A percentile compares a stretch with the other conserved stretches of the same genome.
These are phyloP conservation scores for Podosphaera xanthii DNA, from an alignment of 2,329 filamentous ascomycete genomes.

Conservation along the genomic window DNA sequence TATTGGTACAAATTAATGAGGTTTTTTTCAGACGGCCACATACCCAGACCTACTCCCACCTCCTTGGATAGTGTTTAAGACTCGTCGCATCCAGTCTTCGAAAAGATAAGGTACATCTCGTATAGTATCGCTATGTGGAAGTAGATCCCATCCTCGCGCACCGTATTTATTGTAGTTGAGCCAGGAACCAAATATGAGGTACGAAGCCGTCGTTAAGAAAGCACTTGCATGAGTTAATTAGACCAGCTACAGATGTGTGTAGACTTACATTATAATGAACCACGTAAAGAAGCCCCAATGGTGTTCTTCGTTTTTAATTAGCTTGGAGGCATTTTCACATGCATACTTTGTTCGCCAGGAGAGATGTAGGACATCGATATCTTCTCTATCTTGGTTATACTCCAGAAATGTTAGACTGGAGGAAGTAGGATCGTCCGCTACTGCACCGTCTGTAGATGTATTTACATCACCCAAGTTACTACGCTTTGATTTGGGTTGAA, in stretches of 20 bases:
- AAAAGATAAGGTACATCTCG: slow-evolving; percentile 80
- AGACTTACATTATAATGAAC: slow-evolving; percentile 72
- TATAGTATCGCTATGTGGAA: slow-evolving; percentile 81
- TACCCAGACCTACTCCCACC: slow-evolving; percentile 74
- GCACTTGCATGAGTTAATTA: slow-evolving; percentile 27
- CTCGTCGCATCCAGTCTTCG: slow-evolving; percentile 64
- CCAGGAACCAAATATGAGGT: slow-evolving; percentile 96
- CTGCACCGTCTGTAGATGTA: slow-evolving; percentile 16
- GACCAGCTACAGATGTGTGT: not conserved
- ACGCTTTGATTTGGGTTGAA: slow-evolving; percentile 14
- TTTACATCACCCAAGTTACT: slow-evolving; percentile 12
- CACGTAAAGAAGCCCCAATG: slow-evolving; percentile 88
- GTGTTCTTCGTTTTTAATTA: slow-evolving; percentile 20
- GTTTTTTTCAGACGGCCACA: slow-evolving; percentile 44
- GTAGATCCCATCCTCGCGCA: slow-evolving; percentile 78
- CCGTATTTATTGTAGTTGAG: slow-evolving; percentile 97
- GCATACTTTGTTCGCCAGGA: slow-evolving; percentile 78
- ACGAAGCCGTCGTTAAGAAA: slow-evolving; percentile 67
- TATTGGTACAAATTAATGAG: no score
- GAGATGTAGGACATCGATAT: slow-evolving; percentile 42
- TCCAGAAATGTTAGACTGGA: slow-evolving; percentile 54
- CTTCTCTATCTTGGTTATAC: slow-evolving; percentile 39
- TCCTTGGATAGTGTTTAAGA: slow-evolving; percentile 67
- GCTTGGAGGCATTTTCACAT: slow-evolving; percentile 37
- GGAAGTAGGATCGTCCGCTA: slow-evolving; percentile 17